Percentiles rank a stretch among this genome's conserved stretches.
These are phyloP conservation scores for Sequoia sempervirens DNA, from an alignment of 75 land plant species.

Conservation along the genomic window DNA sequence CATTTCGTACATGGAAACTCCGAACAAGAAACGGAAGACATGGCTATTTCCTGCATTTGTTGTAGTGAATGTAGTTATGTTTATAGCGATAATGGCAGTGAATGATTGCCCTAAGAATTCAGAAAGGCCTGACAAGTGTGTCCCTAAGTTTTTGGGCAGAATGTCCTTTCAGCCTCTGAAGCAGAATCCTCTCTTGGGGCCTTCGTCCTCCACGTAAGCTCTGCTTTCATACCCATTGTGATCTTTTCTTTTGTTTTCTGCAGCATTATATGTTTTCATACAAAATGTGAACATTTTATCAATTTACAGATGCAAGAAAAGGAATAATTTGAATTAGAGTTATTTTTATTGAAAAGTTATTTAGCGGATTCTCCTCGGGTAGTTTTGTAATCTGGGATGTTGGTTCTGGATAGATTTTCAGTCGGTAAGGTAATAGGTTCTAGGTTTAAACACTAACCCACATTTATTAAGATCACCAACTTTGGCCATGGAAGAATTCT, in stretches of 20 bases:
- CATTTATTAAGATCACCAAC: neutral
- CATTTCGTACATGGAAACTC: neutral
- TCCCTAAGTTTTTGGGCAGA: slow-evolving; percentile 24
- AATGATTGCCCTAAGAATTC: slow-evolving; percentile 42
- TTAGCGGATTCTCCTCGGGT: neutral
- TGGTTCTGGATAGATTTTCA: neutral
- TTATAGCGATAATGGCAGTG: slow-evolving; percentile 30
- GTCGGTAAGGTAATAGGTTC: neutral
- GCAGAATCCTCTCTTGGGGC: slow-evolving; percentile 56
- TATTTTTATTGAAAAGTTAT: neutral
- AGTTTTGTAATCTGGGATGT: neutral
- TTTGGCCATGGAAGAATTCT: neutral
- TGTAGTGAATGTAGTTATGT: slow-evolving; percentile 27
- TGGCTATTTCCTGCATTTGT: slow-evolving; percentile 47
- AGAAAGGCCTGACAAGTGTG: slow-evolving; percentile 18
- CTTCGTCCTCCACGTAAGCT: slow-evolving; percentile 46
- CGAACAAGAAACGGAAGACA: slow-evolving; percentile 18
- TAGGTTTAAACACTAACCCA: neutral
- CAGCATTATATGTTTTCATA: neutral
- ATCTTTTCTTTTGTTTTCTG: neutral
- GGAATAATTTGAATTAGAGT: neutral
- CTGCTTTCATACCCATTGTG: neutral
- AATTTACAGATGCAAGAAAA: neutral
- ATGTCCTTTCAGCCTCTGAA: slow-evolving; percentile 48
- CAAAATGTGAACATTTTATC: neutral